A percentile compares a stretch with the other conserved stretches of the same genome.
Evolutionary conservation across 2,329 filamentous ascomycete species (phyloP).

Genomic region (Triangularia verruculosa): DNA sequence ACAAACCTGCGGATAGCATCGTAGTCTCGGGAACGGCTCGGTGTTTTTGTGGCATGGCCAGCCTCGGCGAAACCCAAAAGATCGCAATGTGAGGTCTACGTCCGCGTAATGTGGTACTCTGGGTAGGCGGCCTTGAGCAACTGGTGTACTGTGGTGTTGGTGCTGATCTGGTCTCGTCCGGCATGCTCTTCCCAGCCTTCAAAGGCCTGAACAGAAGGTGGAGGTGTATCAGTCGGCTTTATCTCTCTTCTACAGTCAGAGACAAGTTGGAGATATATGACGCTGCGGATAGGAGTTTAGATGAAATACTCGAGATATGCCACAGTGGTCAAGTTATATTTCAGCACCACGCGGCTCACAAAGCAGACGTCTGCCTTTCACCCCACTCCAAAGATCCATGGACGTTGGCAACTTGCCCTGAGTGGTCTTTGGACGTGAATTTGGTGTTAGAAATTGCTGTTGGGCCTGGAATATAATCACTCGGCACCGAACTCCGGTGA

Average conservation of each 20-base stretch:
- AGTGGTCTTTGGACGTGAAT: not conserved
- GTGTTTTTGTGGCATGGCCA: conserved; percentile 35
- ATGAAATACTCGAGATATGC: too few relatives aligned
- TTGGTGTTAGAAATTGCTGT: too few relatives aligned
- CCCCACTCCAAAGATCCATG: not conserved
- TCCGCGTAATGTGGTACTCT: conserved; percentile 5
- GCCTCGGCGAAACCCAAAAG: conserved; percentile 41
- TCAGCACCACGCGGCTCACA: not conserved
- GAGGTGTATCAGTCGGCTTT: not conserved
- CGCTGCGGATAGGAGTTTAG: too few relatives aligned
- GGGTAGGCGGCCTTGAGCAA: conserved; percentile 2
- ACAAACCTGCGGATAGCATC: not conserved
- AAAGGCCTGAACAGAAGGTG: not conserved
- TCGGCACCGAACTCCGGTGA: too few relatives aligned
- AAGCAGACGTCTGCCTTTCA: not conserved
- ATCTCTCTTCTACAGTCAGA: not conserved
- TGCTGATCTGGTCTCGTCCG: not conserved
- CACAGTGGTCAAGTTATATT: not conserved
- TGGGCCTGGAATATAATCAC: too few relatives aligned
- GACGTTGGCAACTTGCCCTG: not conserved
- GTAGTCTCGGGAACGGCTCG: conserved; percentile 23
- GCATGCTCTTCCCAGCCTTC: not conserved
- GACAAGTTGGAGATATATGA: too few relatives aligned
- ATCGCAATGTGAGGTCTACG: conserved; percentile 21
- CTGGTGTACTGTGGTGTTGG: not conserved